phyloP scores from a whole-genome alignment of 805 yeast genomes.

The Candida golubevii region DNA sequence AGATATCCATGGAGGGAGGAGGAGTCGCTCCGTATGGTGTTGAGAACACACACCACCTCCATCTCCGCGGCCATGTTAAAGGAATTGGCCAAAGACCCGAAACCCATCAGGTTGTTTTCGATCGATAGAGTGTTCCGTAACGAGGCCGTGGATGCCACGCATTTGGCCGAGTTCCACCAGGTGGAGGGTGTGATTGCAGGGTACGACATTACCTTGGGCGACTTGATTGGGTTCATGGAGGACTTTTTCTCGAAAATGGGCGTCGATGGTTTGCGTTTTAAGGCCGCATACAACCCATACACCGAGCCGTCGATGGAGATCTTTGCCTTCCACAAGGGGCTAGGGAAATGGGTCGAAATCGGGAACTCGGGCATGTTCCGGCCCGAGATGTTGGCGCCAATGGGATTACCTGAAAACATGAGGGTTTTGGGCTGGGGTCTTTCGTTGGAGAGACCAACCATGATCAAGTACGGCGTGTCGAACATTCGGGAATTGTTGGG shows the following conservation, averaged over 20 bases:
- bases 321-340: constrained; percentile 92
- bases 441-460: constrained; percentile 96
- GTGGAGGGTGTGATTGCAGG: constrained; percentile 99
- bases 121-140: constrained; percentile 98
- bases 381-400: constrained; percentile 97
- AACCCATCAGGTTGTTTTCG: constrained; percentile 87
- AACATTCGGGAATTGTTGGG: constrained; percentile 96
- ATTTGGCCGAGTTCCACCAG: constrained; percentile 98
- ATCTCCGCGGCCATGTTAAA: constrained; percentile 86
- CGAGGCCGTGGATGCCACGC: constrained; percentile 99
- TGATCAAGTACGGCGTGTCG: constrained; percentile 95
- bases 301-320: constrained; percentile 99
- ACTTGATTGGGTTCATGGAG: constrained; percentile 97
- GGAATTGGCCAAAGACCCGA: constrained; percentile 80
- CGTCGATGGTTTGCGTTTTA: constrained; percentile 89
- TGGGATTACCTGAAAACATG: constrained; percentile 94
- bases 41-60: constrained; percentile 97
- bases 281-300: constrained; percentile 98
- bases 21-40: constrained; percentile 85
- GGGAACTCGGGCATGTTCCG: constrained; percentile 99
- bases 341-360: constrained; percentile 97
- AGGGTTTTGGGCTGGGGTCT: constrained; percentile 97
- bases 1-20: constrained; percentile 95
- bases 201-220: constrained; percentile 90
- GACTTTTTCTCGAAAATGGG: constrained; percentile 97